Base-by-base conservation (phyloP, 83 land plant genomes). In the Diphasiastrum complanatum region DNA sequence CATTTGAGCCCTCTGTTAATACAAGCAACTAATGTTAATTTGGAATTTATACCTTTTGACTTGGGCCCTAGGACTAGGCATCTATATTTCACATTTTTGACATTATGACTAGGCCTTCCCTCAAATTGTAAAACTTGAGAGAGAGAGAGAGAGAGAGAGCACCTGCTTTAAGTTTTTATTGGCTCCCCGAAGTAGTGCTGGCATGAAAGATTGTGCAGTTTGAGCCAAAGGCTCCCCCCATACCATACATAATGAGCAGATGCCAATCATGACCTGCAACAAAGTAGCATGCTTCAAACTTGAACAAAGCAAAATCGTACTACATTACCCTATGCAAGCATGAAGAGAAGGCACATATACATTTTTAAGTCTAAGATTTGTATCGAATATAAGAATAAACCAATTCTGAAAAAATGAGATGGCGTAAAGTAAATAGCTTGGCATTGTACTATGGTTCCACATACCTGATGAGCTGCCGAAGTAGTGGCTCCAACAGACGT, bases 121-220 rank as follows among this genome's bases (percentile, higher is more conserved):
- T n/a, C n/a, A n/a, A 23, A 40, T n/a, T 4, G n/a, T 5, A 22
- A 41, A 12, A 43, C 41, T 14, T 1, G n/a, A 45, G 12, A 3
- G 61, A 18, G 25, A 30, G 19, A 58, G 30, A 4, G 20, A 40
- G 34, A 37, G 20, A 56, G 26, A 31, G 23, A 38, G 51, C 45
- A 90, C 97, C 89, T 83, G 82, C 26, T 53, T 43, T 66, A 90
- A 70, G 70, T 65, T 90, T 27, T 82, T 78, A 46, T 78, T 71
- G 26, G 58, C 33, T 35, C 97, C 97, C 66, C 79, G 74, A 8
- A 90, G 70, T 49, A 90, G 64, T 60, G 79, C 81, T 36, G 97
- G 97, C 91, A 90, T 90, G 62, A 90, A 83, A 5, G 97, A 86
- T 49, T 90, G 91, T 2, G 97, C 91, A 51, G 91, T 86, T 78